Percentiles rank a stretch among this genome's conserved stretches.
Conservation (phyloP, 78 protist genomes). For the Tieghemostelium lacteum region DNA sequence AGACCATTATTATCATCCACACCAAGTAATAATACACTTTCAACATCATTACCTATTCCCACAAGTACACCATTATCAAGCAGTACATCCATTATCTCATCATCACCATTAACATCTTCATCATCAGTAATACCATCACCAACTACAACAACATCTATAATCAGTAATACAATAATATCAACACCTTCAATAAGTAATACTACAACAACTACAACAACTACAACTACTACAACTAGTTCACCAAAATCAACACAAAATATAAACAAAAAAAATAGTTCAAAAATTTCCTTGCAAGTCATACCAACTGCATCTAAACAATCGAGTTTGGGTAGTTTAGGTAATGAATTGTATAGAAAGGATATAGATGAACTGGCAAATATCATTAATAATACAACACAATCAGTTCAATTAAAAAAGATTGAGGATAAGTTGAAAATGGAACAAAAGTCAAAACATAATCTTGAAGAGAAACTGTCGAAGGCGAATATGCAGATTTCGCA, state of each 20-base stretch:
- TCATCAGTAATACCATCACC: not conserved
- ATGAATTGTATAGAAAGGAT: not conserved
- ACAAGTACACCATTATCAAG: not conserved
- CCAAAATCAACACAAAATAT: not conserved
- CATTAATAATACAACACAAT: constrained; percentile 2
- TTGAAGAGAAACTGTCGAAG: constrained; percentile 36
- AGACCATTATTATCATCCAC: not conserved
- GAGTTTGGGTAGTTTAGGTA: not conserved
- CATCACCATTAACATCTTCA: constrained; percentile 18
- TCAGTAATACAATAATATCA: not conserved
- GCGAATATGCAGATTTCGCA: constrained; percentile 5
- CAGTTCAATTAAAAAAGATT: not conserved
- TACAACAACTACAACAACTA: not conserved
- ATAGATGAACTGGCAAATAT: not conserved
- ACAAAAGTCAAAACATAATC: constrained; percentile 21
- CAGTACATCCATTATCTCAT: not conserved
- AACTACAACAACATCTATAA: not conserved
- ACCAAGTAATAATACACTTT: not conserved
- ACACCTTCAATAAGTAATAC: not conserved
- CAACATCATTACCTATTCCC: not conserved
- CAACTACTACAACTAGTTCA: constrained; percentile 12
- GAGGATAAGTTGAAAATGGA: constrained; percentile 18
- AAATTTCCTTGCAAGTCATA: not conserved
- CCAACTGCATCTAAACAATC: not conserved
- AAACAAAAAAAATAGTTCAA: not conserved